A percentile compares a stretch with the other conserved stretches of the same genome.
These are phyloP conservation scores for Fusarium praegraminearum DNA, from an alignment of 2,329 filamentous ascomycete genomes.

Conservation along the genomic window DNA sequence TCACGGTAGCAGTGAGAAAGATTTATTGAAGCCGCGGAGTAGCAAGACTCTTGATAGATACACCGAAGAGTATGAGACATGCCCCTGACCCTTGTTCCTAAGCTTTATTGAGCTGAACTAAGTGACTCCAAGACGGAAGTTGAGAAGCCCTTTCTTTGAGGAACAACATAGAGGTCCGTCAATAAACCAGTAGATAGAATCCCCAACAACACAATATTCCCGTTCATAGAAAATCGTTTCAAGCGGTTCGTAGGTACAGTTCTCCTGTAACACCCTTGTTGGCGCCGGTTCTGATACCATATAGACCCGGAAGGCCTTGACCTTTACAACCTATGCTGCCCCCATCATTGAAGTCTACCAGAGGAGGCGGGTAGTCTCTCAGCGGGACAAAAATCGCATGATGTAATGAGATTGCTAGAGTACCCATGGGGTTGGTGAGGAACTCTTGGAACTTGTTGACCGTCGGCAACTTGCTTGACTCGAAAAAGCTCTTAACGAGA, in stretches of 20 bases:
- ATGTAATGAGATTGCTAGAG: neutral
- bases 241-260: neutral
- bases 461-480: conserved; percentile 82
- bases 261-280: neutral
- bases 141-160: neutral
- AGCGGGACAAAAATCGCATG: neutral
- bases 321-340: neutral
- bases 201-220: neutral
- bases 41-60: neutral
- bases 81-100: neutral
- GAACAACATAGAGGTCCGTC: neutral
- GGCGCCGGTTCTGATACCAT: neutral
- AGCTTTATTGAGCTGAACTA: neutral
- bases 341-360: neutral
- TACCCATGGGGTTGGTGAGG: neutral
- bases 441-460: conserved; percentile 59
- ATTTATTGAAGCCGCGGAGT: neutral
- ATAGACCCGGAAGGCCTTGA: neutral
- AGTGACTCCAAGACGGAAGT: neutral
- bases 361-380: neutral
- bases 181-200: neutral
- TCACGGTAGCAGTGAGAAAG: neutral
- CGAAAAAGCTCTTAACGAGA: conserved; percentile 85
- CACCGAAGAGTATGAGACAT: neutral
- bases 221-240: neutral